Percentiles rank a stretch among this genome's conserved stretches.
Evolutionary conservation across 495 filamentous ascomycete genomes (phyloP).

Genomic region (Astrocystis sublimbata): DNA sequence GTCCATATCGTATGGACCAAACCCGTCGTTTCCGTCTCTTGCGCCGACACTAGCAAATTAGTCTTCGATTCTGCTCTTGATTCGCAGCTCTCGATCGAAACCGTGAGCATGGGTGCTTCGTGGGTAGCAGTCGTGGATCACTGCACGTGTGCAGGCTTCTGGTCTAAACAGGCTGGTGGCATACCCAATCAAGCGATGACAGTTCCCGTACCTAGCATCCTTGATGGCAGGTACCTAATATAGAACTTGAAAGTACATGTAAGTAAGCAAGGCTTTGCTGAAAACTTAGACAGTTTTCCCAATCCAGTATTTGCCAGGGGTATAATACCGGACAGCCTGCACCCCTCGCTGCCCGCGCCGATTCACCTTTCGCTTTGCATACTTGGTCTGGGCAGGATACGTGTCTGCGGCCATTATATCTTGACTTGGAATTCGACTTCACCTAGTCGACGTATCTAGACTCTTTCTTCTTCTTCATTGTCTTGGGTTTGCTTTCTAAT

Average conservation of each 20-base stretch:
- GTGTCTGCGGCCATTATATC: neutral
- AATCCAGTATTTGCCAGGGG: slow-evolving; percentile 1
- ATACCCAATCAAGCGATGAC: neutral
- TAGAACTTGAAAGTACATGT: too few relatives aligned
- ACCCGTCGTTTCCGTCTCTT: slow-evolving; percentile 7
- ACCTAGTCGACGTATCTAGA: neutral
- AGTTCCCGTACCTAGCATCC: neutral
- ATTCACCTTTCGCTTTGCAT: slow-evolving; percentile 1
- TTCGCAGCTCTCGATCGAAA: neutral
- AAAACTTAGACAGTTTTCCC: neutral
- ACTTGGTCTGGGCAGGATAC: neutral
- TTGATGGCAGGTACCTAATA: too few relatives aligned
- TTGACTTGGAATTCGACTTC: neutral
- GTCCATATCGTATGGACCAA: neutral
- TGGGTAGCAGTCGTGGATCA: neutral
- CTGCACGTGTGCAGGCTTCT: neutral
- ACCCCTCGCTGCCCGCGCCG: neutral
- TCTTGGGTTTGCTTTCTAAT: neutral
- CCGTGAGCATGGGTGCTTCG: neutral
- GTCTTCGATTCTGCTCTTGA: neutral
- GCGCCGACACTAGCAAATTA: slow-evolving; percentile 4
- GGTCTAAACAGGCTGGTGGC: neutral
- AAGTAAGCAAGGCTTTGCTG: slow-evolving; percentile 3
- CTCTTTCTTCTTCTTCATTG: neutral
- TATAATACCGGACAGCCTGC: slow-evolving; percentile 11